Percentiles rank a stretch among this genome's conserved stretches.
Conservation (phyloP, 1,284 basidiomycete genomes). For the Phellopilus nigrolimitatus region DNA sequence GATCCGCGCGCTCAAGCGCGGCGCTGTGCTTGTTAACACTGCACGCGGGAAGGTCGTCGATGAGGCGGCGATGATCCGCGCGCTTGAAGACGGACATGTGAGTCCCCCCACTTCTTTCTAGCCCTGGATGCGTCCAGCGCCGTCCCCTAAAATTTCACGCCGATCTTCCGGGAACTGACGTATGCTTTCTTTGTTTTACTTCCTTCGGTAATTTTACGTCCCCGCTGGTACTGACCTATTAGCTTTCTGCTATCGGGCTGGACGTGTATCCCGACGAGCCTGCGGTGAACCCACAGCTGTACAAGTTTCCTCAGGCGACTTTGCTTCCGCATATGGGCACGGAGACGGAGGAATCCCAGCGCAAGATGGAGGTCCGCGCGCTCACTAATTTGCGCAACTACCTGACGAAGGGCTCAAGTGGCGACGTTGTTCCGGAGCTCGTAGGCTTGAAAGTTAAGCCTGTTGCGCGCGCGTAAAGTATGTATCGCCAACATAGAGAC, state of each 20-base stretch:
- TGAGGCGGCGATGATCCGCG: slow-evolving; percentile 80
- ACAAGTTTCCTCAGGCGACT: slow-evolving; percentile 77
- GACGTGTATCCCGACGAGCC: slow-evolving; percentile 92
- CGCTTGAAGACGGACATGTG: slow-evolving; percentile 82
- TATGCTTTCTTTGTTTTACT: not conserved
- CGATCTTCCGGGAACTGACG: not conserved
- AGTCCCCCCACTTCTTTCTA: slow-evolving; percentile 27
- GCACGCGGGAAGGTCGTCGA: slow-evolving; percentile 88
- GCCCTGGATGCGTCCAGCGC: slow-evolving; percentile 8
- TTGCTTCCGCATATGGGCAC: slow-evolving; percentile 91
- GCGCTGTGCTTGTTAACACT: slow-evolving; percentile 83
- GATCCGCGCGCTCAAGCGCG: slow-evolving; percentile 78
- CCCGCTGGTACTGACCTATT: too few species aligned
- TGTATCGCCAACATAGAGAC: not conserved
- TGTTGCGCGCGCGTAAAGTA: not conserved
- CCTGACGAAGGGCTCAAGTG: slow-evolving; percentile 55
- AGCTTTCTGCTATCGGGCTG: slow-evolving; percentile 81
- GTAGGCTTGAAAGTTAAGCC: slow-evolving; percentile 27
- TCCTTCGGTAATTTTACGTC: not conserved
- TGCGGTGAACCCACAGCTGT: slow-evolving; percentile 72
- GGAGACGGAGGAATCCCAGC: slow-evolving; percentile 76
- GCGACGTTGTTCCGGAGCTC: slow-evolving; percentile 63
- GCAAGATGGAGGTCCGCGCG: slow-evolving; percentile 78
- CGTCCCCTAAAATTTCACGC: not conserved
- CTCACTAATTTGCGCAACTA: slow-evolving; percentile 69